phyloP scores from a whole-genome alignment of 192 early-diverging fungal species.

The Entomortierella lignicola region DNA sequence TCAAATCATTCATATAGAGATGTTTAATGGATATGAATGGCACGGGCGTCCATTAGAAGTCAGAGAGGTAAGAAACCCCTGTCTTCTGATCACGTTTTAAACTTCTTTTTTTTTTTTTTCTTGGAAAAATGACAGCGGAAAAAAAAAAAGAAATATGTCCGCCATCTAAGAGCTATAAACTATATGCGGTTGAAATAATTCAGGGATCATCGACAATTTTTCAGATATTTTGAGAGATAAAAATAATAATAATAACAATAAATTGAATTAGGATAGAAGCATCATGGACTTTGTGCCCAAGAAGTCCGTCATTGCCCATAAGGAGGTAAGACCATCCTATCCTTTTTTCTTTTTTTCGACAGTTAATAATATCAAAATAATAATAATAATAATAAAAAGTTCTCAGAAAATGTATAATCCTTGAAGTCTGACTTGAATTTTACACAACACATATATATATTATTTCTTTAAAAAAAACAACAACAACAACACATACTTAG shows the following conservation, averaged over 20 bases:
- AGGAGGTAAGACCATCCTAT: constrained; percentile 8
- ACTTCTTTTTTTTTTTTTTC: no score
- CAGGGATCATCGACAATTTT: not conserved
- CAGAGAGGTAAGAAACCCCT: constrained; percentile 36
- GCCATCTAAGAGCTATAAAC: no score
- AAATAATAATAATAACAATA: not conserved
- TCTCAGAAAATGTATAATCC: no score
- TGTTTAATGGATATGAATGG: constrained; percentile 58
- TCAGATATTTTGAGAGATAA: not conserved
- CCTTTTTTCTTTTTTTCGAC: not conserved
- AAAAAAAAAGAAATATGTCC: constrained; percentile 20
- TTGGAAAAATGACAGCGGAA: not conserved
- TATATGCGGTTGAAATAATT: constrained; percentile 4
- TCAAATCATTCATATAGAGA: constrained; percentile 25
- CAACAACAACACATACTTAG: no score
- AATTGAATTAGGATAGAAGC: constrained; percentile 57
- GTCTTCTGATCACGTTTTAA: not conserved
- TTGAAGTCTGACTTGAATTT: no score
- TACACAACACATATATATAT: no score
- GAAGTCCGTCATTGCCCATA: not conserved
- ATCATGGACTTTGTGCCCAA: constrained; percentile 35
- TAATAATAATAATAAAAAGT: no score
- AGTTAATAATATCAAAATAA: not conserved
- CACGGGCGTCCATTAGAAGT: constrained; percentile 55
- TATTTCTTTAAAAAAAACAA: no score